These are phyloP conservation scores for Beauveria australis DNA, from an alignment of 2,329 filamentous ascomycete species.

Conservation along the genomic window DNA sequence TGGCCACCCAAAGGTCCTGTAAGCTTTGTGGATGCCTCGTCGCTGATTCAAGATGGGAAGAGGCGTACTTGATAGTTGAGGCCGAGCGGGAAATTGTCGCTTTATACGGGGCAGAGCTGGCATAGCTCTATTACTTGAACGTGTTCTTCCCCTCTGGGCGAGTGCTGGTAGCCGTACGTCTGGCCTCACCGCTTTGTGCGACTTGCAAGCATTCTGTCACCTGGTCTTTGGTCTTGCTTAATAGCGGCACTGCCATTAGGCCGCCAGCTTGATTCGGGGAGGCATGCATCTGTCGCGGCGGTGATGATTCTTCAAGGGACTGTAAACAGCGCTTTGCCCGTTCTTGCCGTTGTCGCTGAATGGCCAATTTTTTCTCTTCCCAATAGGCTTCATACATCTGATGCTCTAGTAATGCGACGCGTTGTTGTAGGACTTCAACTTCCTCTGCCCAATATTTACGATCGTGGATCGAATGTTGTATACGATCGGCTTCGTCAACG, in stretches of 20 bases:
- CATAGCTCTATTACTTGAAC: background rate
- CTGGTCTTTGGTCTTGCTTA: background rate
- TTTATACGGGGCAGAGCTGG: background rate
- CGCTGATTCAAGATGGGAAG: too few relatives aligned
- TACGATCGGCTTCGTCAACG: background rate
- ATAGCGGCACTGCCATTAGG: background rate
- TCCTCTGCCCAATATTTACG: background rate
- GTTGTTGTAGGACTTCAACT: background rate
- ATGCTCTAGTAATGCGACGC: background rate
- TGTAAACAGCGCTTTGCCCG: background rate
- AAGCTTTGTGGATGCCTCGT: too few relatives aligned
- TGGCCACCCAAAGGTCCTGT: background rate
- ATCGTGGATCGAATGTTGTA: background rate
- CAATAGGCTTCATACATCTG: background rate
- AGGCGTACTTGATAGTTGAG: too few relatives aligned
- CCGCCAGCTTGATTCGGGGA: background rate
- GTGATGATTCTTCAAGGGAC: background rate
- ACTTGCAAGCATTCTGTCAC: background rate
- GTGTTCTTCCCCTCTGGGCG: background rate
- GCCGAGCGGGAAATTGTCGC: too few relatives aligned
- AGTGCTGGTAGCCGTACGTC: background rate
- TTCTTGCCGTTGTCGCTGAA: background rate
- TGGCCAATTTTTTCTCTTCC: background rate
- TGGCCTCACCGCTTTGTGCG: background rate
- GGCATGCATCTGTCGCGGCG: background rate